These are phyloP conservation scores for Trifolium pratense DNA, from an alignment of 306 rosid species.

Conservation along the genomic window DNA sequence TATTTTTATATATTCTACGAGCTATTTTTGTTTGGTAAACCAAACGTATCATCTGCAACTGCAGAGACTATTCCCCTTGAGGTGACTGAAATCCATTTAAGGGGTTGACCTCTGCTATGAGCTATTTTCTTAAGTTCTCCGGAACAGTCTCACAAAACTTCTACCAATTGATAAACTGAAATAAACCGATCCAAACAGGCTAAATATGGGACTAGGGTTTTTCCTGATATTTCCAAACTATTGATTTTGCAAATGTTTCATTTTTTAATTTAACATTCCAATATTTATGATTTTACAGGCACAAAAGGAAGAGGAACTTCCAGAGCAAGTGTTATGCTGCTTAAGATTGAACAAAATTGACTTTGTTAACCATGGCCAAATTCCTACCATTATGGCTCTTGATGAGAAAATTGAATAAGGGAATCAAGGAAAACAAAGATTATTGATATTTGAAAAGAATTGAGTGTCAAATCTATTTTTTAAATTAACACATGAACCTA, in stretches of 20 bases:
- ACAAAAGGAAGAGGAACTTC: slow-evolving; percentile 88
- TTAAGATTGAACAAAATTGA: slow-evolving; percentile 78
- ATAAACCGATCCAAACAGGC: no score
- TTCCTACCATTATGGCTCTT: slow-evolving; percentile 68
- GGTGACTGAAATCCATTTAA: no score
- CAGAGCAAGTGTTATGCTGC: slow-evolving; percentile 86
- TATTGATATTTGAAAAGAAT: slow-evolving; percentile 13
- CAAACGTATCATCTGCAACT: no score
- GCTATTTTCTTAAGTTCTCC: no score
- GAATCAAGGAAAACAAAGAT: background rate
- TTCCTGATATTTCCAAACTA: background rate
- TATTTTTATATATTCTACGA: no score
- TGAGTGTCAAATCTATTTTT: slow-evolving; percentile 2
- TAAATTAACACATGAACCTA: background rate
- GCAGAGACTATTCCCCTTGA: no score
- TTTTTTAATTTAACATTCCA: slow-evolving; percentile 3
- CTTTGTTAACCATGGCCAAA: slow-evolving; percentile 78
- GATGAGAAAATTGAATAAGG: slow-evolving; percentile 44
- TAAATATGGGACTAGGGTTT: background rate
- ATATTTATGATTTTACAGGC: slow-evolving; percentile 55
- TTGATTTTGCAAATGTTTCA: background rate
- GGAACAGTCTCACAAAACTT: no score
- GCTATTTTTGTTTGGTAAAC: no score
- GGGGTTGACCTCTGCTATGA: no score
- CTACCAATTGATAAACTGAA: no score